phyloP scores from a whole-genome alignment of 2,329 filamentous ascomycete genomes.

The Ceratocystis diversiconidia region DNA sequence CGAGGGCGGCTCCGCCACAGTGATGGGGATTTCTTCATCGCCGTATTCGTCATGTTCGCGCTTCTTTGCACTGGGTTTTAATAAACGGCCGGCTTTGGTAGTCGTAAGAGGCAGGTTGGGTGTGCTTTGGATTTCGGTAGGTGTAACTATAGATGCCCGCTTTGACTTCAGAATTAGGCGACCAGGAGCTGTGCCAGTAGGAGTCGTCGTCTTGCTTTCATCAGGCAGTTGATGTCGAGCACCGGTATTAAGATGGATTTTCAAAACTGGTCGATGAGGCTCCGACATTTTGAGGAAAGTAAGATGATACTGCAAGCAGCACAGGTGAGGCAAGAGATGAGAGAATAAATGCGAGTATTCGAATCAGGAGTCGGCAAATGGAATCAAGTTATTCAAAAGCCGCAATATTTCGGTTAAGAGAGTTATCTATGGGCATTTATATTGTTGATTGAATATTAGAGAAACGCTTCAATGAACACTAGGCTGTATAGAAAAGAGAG shows the following conservation, averaged over 20 bases:
- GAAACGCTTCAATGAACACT: neutral
- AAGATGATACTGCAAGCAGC: neutral
- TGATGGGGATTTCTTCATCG: slow-evolving; percentile 31
- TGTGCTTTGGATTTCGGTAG: slow-evolving; percentile 21
- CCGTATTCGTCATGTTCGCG: slow-evolving; percentile 42
- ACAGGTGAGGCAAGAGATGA: neutral
- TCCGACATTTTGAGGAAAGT: slow-evolving; percentile 12
- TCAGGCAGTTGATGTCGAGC: slow-evolving; percentile 16
- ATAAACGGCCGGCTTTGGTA: slow-evolving; percentile 45
- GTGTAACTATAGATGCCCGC: slow-evolving; percentile 28
- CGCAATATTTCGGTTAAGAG: neutral
- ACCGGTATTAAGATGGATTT: slow-evolving; percentile 20
- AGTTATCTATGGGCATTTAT: neutral
- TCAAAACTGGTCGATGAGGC: slow-evolving; percentile 21
- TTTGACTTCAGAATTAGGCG: slow-evolving; percentile 31
- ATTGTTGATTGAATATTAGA: neutral
- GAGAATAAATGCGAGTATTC: too few species aligned
- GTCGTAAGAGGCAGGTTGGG: slow-evolving; percentile 27
- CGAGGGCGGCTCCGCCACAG: slow-evolving; percentile 26
- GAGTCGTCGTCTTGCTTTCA: slow-evolving; percentile 19
- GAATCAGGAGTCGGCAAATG: neutral
- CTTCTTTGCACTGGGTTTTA: slow-evolving; percentile 50
- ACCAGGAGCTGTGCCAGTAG: slow-evolving; percentile 19
- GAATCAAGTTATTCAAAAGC: neutral
- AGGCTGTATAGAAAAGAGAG: neutral